phyloP scores from a whole-genome alignment of 208 protist species.

The Trypanosoma lewisi region DNA sequence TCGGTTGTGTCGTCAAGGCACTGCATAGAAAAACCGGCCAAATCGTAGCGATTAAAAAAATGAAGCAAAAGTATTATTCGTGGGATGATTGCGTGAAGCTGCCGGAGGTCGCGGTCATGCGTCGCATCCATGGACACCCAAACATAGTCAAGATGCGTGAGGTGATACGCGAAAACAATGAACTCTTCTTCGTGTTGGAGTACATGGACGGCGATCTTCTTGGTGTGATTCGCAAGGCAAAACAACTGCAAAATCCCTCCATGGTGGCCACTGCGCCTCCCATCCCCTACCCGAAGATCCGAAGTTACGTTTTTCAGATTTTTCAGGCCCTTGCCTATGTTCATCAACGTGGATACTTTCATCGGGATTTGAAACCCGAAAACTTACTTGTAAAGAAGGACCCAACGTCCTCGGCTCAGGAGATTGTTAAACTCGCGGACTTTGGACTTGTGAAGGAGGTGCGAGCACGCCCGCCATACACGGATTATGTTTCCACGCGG shows the following conservation, averaged over 20 bases:
- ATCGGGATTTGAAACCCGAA: slow-evolving; percentile 98
- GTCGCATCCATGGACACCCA: slow-evolving; percentile 93
- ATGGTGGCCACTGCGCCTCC: slow-evolving; percentile 27
- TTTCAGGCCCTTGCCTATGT: slow-evolving; percentile 95
- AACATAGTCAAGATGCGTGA: slow-evolving; percentile 97
- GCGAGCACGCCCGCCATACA: slow-evolving; percentile 74
- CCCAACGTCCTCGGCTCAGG: slow-evolving; percentile 27
- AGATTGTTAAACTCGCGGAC: slow-evolving; percentile 95
- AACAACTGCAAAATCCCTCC: slow-evolving; percentile 51
- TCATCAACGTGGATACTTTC: slow-evolving; percentile 96
- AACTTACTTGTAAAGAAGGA: slow-evolving; percentile 92
- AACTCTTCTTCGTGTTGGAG: slow-evolving; percentile 97
- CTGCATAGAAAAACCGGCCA: slow-evolving; percentile 90
- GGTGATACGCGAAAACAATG: slow-evolving; percentile 96
- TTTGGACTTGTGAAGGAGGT: slow-evolving; percentile 83
- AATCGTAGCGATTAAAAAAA: slow-evolving; percentile 98
- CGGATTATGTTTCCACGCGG: slow-evolving; percentile 96
- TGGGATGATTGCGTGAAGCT: slow-evolving; percentile 97
- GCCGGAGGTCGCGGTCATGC: slow-evolving; percentile 92
- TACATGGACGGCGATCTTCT: slow-evolving; percentile 97
- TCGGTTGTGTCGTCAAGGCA: slow-evolving; percentile 94
- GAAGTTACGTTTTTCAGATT: slow-evolving; percentile 90
- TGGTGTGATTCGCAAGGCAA: slow-evolving; percentile 92
- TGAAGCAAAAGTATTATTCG: slow-evolving; percentile 97
- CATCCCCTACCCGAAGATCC: slow-evolving; percentile 86